Evolutionary conservation across 192 early-diverging fungal species (phyloP).

Genomic region (Backusella psychrophila): DNA sequence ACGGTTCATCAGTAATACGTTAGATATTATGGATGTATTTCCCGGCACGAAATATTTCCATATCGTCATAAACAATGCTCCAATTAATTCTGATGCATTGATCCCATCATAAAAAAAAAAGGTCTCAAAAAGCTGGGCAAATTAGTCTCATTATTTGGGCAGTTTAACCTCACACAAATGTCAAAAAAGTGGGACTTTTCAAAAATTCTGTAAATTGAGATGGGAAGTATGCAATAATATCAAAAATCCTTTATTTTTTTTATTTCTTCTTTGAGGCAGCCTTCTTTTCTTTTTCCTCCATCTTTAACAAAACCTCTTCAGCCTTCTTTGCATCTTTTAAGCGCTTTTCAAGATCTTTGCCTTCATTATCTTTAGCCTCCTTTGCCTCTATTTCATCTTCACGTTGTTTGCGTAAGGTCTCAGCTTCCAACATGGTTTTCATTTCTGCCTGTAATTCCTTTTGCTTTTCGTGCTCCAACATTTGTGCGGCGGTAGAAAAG

Average conservation of each 20-base stretch:
- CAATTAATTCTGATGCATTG: too few species aligned
- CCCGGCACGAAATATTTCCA: too few species aligned
- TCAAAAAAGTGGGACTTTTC: too few species aligned
- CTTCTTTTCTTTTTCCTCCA: constrained; percentile 39
- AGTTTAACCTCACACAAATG: too few species aligned
- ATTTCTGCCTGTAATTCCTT: constrained; percentile 48
- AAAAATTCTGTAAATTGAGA: too few species aligned
- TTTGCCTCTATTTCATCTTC: constrained; percentile 47
- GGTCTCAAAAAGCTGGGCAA: too few species aligned
- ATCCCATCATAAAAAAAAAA: too few species aligned
- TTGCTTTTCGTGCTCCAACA: constrained; percentile 63
- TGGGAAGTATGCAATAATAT: too few species aligned
- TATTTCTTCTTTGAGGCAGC: constrained; percentile 31
- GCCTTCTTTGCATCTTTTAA: constrained; percentile 27
- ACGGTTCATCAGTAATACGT: too few species aligned
- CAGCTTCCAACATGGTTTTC: constrained; percentile 12
- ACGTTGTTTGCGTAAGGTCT: constrained; percentile 19
- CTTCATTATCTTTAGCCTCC: constrained; percentile 41
- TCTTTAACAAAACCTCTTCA: constrained; percentile 43
- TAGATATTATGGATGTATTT: too few species aligned
- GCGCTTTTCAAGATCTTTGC: constrained; percentile 24
- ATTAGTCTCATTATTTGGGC: too few species aligned
- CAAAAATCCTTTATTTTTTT: not conserved
- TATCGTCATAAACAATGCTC: too few species aligned
- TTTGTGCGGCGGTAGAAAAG: constrained; percentile 76